Percentiles rank a stretch among this genome's conserved stretches.
These are phyloP conservation scores for Aleurites moluccanus DNA, from an alignment of 441 rosid genomes.

Conservation along the genomic window DNA sequence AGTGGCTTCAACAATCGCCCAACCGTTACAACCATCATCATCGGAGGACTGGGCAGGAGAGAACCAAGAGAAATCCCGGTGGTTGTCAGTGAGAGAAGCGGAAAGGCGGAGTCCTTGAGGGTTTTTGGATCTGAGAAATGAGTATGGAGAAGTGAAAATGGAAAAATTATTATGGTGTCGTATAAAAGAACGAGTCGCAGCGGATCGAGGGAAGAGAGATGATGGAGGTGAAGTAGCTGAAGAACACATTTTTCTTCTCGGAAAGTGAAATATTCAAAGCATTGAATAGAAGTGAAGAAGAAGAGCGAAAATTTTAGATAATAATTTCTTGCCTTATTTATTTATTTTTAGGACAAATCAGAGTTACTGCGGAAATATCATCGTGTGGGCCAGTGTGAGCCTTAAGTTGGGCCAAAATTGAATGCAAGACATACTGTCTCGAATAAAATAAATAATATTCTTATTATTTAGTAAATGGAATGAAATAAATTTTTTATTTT, in stretches of 20 bases:
- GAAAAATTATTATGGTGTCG: constrained; percentile 40
- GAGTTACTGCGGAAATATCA: no score
- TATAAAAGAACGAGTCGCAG: constrained; percentile 28
- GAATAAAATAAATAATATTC: no score
- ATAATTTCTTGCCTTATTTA: no score
- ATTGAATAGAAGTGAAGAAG: neutral
- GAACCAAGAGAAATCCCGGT: constrained; percentile 48
- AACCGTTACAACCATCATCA: constrained; percentile 55
- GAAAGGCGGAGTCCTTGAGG: constrained; percentile 40
- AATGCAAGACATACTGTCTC: no score
- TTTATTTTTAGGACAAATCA: no score
- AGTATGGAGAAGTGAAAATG: constrained; percentile 28
- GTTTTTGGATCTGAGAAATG: constrained; percentile 32
- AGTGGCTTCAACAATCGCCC: constrained; percentile 54
- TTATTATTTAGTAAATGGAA: no score
- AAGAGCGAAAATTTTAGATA: neutral
- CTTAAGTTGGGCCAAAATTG: no score
- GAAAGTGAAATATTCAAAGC: constrained; percentile 22
- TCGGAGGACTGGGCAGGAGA: constrained; percentile 35
- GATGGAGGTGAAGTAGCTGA: constrained; percentile 29
- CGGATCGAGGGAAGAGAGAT: constrained; percentile 31
- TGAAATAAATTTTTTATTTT: no score
- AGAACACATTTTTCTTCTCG: constrained; percentile 7
- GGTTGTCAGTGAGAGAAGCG: constrained; percentile 38
- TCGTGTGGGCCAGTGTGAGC: no score